Evolutionary conservation across 2,329 filamentous ascomycete genomes (phyloP), one percentile per base, ranked within the genome.

Genomic region (Thelonectria discophora): DNA sequence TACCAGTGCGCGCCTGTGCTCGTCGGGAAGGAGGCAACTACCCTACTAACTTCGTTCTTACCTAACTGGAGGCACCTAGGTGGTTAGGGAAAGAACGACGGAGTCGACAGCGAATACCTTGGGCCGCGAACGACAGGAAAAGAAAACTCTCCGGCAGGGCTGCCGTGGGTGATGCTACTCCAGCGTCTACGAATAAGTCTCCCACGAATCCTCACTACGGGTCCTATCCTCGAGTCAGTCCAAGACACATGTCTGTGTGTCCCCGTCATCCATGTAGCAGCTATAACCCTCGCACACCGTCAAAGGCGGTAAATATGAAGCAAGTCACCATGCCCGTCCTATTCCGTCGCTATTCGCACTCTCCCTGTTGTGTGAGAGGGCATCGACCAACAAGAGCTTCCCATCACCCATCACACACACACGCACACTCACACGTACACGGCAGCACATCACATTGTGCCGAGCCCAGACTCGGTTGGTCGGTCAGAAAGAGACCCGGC

Each of bases 1-100:
- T 5, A 30, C 27, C 27, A 10, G 6, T 43, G 34, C 63, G 52
- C 15, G 46, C 52, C 20, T 54, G 45, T 55, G 39, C 58, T 24
- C 32, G 46, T 34, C 45, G 45, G 43, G 32, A 18, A 18, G n/a
- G 15, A 47, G 53, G 34, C 15, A 11, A 37, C 34, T 37, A 37
- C 7, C 34, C 15, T 13, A 13, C 15, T 13, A 12, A 15, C 34
- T 10, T 30, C 21, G 3, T 24, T 24, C 21, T 24, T 24, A 24
- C 21, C 21, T 24, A 24, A 24, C 21, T 24, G 21, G 21, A 30
- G 27, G 27, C 27, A 6, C 21, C 21, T 6, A 30, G 7, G 27
- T 30, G 5, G 9, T 8, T 2, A 30, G 15, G 34, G 34, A 37
- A 37, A 37, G 34, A 37, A 37, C 34, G 34, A 37, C 15, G 34